These are phyloP conservation scores for Thalassiosira mediterranea DNA, from an alignment of 352 stramenopile genomes.

Conservation along the genomic window DNA sequence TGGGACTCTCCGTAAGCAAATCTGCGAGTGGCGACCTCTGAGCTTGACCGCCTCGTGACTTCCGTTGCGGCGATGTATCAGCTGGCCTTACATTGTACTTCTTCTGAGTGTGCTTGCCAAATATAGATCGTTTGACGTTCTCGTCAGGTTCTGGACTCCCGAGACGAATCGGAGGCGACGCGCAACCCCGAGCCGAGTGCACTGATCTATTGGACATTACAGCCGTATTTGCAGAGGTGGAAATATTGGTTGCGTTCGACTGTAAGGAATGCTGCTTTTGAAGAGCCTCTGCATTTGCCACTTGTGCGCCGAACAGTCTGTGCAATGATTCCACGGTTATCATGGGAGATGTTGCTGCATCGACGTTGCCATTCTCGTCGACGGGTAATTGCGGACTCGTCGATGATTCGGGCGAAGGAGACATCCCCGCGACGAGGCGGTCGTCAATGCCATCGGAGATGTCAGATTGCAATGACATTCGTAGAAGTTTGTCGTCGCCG, in stretches of 20 bases:
- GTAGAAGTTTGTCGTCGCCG: neutral
- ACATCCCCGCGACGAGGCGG: neutral
- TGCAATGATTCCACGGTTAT: neutral
- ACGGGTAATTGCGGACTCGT: neutral
- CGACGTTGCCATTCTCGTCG: neutral
- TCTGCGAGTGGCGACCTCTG: constrained; percentile 7
- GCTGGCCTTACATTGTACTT: constrained; percentile 18
- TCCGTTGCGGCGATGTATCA: neutral
- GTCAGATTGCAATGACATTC: neutral
- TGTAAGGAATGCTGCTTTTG: too few species aligned
- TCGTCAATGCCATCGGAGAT: too few species aligned
- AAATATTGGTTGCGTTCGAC: constrained; percentile 6
- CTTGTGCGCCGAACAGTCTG: neutral
- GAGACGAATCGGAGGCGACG: constrained; percentile 1
- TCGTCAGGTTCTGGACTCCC: neutral
- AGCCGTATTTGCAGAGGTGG: constrained; percentile 1
- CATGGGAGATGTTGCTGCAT: neutral
- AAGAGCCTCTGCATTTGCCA: too few species aligned
- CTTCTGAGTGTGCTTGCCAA: constrained; percentile 9
- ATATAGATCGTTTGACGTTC: constrained; percentile 5
- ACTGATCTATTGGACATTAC: constrained; percentile 6
- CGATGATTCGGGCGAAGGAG: neutral
- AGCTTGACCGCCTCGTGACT: neutral
- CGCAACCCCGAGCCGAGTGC: neutral
- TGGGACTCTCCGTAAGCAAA: too few species aligned